Conservation (phyloP, 805 yeast species). For the Saccharomycopsis fodiens region DNA sequence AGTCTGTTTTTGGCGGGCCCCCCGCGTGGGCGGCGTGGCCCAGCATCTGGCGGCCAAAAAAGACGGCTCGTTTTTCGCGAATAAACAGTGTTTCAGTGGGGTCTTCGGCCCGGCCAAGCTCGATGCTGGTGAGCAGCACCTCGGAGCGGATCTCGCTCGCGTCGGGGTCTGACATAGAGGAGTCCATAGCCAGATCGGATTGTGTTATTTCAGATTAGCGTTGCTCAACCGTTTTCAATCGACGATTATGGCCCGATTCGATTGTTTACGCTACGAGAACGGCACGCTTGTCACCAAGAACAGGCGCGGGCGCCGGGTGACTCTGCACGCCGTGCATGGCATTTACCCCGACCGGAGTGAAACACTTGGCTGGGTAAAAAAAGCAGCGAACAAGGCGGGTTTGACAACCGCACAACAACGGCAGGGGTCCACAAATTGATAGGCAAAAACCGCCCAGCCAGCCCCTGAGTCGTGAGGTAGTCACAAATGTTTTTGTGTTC, state of each 20-base stretch:
- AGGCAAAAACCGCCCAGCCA: no score
- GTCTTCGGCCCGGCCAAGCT: conserved; percentile 8
- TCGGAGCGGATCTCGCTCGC: conserved; percentile 8
- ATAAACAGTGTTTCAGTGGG: conserved; percentile 9
- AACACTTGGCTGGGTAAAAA: not conserved
- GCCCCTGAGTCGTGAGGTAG: no score
- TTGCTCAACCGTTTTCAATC: not conserved
- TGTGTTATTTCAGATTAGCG: not conserved
- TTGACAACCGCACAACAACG: no score
- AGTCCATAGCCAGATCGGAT: not conserved
- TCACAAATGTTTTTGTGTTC: no score
- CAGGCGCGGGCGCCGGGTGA: not conserved
- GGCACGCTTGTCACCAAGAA: not conserved
- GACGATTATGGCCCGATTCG: not conserved
- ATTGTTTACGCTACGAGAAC: not conserved
- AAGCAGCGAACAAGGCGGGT: no score
- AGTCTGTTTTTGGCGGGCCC: no score
- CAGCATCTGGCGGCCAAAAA: not conserved
- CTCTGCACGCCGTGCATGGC: not conserved
- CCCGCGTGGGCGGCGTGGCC: not conserved
- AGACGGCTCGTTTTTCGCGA: conserved; percentile 1
- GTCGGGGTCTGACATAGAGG: conserved; percentile 1
- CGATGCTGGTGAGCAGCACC: conserved; percentile 4
- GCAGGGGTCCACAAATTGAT: no score
- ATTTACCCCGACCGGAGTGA: not conserved